Conservation (phyloP, 2,329 filamentous ascomycete species). For the Proliferodiscus dingleyae region DNA sequence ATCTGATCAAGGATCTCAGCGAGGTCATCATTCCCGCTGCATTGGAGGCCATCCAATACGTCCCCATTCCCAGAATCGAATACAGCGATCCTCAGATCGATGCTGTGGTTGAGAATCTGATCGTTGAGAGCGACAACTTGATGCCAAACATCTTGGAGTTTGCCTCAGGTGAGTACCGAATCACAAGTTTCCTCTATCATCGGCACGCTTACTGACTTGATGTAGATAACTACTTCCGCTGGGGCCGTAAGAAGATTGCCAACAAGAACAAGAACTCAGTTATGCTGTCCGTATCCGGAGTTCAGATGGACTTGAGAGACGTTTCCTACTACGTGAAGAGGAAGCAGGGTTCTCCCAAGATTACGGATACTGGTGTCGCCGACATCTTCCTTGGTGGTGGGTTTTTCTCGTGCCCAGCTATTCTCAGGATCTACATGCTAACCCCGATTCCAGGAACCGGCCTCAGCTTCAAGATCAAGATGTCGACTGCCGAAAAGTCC, state of each 20-base stretch:
- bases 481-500: slow-evolving; percentile 71
- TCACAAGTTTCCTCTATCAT: neutral
- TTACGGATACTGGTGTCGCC: slow-evolving; percentile 83
- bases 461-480: slow-evolving; percentile 85
- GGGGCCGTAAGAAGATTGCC: slow-evolving; percentile 81
- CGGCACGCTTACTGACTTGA: slow-evolving; percentile 2
- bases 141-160: slow-evolving; percentile 90
- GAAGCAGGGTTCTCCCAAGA: slow-evolving; percentile 85
- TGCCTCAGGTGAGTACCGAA: slow-evolving; percentile 50
- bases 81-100: slow-evolving; percentile 81
- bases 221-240: slow-evolving; percentile 80
- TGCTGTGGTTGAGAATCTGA: slow-evolving; percentile 86
- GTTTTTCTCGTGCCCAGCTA: too few species aligned
- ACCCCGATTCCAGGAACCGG: too few species aligned
- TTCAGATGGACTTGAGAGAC: slow-evolving; percentile 88
- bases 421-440: too few species aligned
- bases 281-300: slow-evolving; percentile 79
- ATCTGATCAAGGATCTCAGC: slow-evolving; percentile 82
- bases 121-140: slow-evolving; percentile 94
- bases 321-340: slow-evolving; percentile 93
- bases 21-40: slow-evolving; percentile 79
- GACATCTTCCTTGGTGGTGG: slow-evolving; percentile 83
- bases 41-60: slow-evolving; percentile 81
- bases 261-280: slow-evolving; percentile 76
- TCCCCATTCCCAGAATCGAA: slow-evolving; percentile 92